These are phyloP conservation scores for Plasmodium vivax DNA, from an alignment of 169 alveolate species.

Conservation along the genomic window DNA sequence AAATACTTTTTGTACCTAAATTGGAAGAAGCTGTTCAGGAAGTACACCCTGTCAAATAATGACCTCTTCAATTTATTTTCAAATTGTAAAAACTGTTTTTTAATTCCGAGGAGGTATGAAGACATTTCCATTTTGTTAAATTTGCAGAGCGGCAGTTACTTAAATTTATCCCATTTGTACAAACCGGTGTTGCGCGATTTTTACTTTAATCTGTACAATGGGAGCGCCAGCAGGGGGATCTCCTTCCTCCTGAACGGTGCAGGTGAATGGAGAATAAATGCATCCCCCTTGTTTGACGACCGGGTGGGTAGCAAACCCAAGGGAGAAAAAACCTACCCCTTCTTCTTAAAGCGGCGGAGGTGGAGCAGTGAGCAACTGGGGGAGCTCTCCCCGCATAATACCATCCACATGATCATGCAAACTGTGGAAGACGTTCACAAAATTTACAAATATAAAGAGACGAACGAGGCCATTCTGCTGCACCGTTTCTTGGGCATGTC, in stretches of 20 bases:
- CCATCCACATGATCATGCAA: background rate
- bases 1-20: conserved; percentile 66
- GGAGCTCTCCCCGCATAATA: background rate
- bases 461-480: conserved; percentile 28
- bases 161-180: conserved; percentile 40
- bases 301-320: background rate
- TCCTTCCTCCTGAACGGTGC: background rate
- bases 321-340: background rate
- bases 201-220: conserved; percentile 37
- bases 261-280: background rate
- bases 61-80: conserved; percentile 28
- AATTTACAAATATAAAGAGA: conserved; percentile 45
- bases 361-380: background rate
- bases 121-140: conserved; percentile 44
- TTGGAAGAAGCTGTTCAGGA: conserved; percentile 24
- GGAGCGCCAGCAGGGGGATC: background rate
- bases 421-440: conserved; percentile 9
- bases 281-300: background rate
- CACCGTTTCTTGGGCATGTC: conserved; percentile 11
- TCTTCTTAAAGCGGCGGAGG: background rate
- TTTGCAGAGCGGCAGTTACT: conserved; percentile 11
- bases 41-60: conserved; percentile 62
- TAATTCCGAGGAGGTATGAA: conserved; percentile 70
- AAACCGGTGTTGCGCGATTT: conserved; percentile 11
- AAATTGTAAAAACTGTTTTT: conserved; percentile 38